Base-by-base conservation (phyloP, 2,329 filamentous ascomycete genomes). In the Colletotrichum melonis region DNA sequence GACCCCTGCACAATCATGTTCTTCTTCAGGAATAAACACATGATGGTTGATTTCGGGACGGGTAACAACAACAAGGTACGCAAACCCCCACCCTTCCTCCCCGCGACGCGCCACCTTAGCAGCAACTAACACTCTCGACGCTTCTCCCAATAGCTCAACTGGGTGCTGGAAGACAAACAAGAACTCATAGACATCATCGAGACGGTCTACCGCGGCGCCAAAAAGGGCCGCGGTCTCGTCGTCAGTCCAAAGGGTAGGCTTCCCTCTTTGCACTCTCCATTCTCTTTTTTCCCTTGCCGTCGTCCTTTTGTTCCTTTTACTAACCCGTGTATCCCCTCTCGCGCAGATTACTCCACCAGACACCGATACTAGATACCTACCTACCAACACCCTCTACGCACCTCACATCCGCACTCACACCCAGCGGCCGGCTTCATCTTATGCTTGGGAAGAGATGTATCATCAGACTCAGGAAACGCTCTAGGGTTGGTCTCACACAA, bases 121-220 rank as follows among this genome's bases (percentile, higher is more conserved):
- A 6, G 11, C 24, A 42, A 5, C 54, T 67, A 7, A 56, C 19
- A 22, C 3, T 16, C 49, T 26, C 26, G 26, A 26, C 26, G 26
- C 26, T 26, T 26, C 4, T 35, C 32, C 5, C 32, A 5, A 35
- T 35, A 64, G 49, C 71, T 76, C 63, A 75, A 97, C 81, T 97
- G 93, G 92, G 93, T 97, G 63, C 86, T 97, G 66, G 95, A 98
- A 84, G 96, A 99, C 81, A 98, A 99, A 86, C 96, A 98, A 83
- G 97, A 99, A 86, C 88, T 99, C 79, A 97, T 99, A 79, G 97
- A 99, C 84, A 99, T 99, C 77, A 92, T 98, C 80, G 97, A 99
- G 88, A 98, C 95, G 5, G 95, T 99, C 74, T 99, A 98, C 82
- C 92, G 95, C 72, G 97, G 97, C n/a, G 97, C 97, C 38, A 98